Base-by-base conservation (phyloP, 2,329 filamentous ascomycete species). In the Lecanoromycetidae sp. region DNA sequence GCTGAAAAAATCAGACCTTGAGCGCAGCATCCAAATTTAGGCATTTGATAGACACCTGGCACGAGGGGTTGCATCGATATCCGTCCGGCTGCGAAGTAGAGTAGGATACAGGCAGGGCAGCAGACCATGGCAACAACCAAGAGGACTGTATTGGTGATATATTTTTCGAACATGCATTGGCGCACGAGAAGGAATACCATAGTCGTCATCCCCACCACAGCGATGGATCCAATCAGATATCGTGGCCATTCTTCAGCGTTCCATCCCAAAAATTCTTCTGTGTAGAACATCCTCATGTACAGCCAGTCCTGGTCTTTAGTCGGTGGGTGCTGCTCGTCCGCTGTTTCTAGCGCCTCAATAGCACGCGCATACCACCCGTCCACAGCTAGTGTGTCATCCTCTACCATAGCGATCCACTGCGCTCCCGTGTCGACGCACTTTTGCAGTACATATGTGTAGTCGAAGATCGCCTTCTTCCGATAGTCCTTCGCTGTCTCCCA, bases 281-380 rank as follows among this genome's bases (percentile, higher is more conserved):
- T 70, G 51, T 67, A 70, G 57, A 71, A 71, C 8, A 71, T 58
- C 5, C 67, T 65, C 35, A 71, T 55, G 53, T 71, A 71, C 8
- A 70, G 56, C 58, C 58, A 61, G 41, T 57, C 53, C 19, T 19
- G 30, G n/a, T 36, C 44, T n/a, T 43, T 26, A 2, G 32, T 34
- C 12, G 32, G 22, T 9, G 48, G 15, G 12, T 50, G 43, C 19
- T 38, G 43, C 13, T 33, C 36, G 17, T 67, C 61, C 4, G 61
- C 61, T 29, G 56, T 51, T 15, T 58, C 52, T 26, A 70, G 53
- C 0, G 62, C 67, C 4, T 58, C 50, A 32, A 65, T 56, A 0
- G 64, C 65, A 4, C 66, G 62, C 39, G 65, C 58, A 52, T 66
- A 70, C 69, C 70, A 72, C 10, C 69, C 69, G 41, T 70, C 66